phyloP scores from a whole-genome alignment of 768 basidiomycete genomes.

The Dendrothele bispora region DNA sequence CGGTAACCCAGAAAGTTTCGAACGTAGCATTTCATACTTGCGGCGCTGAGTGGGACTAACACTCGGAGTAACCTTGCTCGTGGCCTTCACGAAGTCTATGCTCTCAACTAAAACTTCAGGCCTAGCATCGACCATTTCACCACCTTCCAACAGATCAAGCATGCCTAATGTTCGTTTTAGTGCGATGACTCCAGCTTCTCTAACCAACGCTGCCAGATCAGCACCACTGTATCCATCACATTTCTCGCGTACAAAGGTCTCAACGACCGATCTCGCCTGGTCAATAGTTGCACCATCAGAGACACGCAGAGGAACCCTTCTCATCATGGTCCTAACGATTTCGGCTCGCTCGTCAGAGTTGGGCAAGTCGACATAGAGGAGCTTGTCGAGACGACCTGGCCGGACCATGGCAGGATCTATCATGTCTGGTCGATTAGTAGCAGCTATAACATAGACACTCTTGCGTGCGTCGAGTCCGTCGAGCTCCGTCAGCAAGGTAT shows the following conservation, averaged over 20 bases:
- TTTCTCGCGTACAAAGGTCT: slow-evolving; percentile 51
- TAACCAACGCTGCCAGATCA: slow-evolving; percentile 82
- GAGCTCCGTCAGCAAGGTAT: slow-evolving; percentile 91
- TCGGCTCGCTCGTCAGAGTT: slow-evolving; percentile 71
- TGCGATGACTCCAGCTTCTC: slow-evolving; percentile 89
- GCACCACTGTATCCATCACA: slow-evolving; percentile 94
- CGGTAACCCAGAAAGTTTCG: slow-evolving; percentile 82
- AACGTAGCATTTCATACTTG: slow-evolving; percentile 78
- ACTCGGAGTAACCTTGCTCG: slow-evolving; percentile 84
- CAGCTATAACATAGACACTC: slow-evolving; percentile 90
- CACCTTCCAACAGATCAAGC: slow-evolving; percentile 53
- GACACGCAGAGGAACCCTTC: slow-evolving; percentile 62
- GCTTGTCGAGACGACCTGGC: slow-evolving; percentile 92
- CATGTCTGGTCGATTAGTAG: slow-evolving; percentile 95
- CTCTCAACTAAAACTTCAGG: slow-evolving; percentile 49
- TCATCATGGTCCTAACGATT: slow-evolving; percentile 75
- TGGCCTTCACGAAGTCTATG: slow-evolving; percentile 71
- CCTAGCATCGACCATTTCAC: slow-evolving; percentile 13
- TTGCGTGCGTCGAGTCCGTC: slow-evolving; percentile 88
- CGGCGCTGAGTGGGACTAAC: slow-evolving; percentile 78
- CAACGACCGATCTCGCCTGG: slow-evolving; percentile 26
- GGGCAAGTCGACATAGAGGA: slow-evolving; percentile 91
- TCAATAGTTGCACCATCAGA: slow-evolving; percentile 4
- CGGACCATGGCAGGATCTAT: slow-evolving; percentile 98
- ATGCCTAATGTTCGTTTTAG: slow-evolving; percentile 67